Percentiles rank a stretch among this genome's conserved stretches.
These are phyloP conservation scores for Capsella bursapastoris DNA, from an alignment of 345 rosid genomes.

Conservation along the genomic window DNA sequence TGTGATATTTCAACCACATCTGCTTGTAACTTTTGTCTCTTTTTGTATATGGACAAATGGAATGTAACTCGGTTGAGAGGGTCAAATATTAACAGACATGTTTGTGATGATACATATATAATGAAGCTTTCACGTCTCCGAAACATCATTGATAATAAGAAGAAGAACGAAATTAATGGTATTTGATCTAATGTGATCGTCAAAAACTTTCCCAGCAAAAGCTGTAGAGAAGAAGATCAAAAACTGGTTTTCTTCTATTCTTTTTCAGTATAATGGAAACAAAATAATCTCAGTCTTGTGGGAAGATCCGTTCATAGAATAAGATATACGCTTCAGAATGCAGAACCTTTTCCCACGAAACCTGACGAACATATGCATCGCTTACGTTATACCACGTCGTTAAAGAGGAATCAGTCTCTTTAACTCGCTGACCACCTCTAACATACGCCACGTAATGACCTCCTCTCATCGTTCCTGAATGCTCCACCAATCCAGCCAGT, in stretches of 20 bases:
- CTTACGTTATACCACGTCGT: constrained; percentile 69
- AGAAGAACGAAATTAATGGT: constrained; percentile 35
- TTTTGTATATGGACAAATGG: not conserved
- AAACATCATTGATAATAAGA: not conserved
- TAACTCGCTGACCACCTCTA: constrained; percentile 55
- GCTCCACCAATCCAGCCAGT: constrained; percentile 86
- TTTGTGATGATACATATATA: constrained; percentile 22
- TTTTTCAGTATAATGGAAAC: constrained; percentile 36
- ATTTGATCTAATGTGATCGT: constrained; percentile 42
- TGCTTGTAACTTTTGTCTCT: not conserved
- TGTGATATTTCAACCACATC: too few relatives aligned
- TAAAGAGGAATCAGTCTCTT: constrained; percentile 40
- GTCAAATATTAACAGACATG: constrained; percentile 22
- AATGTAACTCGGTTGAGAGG: not conserved
- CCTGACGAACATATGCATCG: constrained; percentile 76
- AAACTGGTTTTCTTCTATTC: constrained; percentile 30
- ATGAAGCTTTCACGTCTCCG: constrained; percentile 1
- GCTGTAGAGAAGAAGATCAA: constrained; percentile 34
- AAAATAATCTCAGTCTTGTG: constrained; percentile 34
- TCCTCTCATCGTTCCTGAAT: constrained; percentile 87
- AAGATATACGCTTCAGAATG: constrained; percentile 85
- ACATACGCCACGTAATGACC: constrained; percentile 95
- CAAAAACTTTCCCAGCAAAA: constrained; percentile 36
- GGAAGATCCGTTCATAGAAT: constrained; percentile 65
- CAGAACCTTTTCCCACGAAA: constrained; percentile 76